phyloP scores from a whole-genome alignment of 2,329 filamentous ascomycete species.

The Corynespora cassiicola region DNA sequence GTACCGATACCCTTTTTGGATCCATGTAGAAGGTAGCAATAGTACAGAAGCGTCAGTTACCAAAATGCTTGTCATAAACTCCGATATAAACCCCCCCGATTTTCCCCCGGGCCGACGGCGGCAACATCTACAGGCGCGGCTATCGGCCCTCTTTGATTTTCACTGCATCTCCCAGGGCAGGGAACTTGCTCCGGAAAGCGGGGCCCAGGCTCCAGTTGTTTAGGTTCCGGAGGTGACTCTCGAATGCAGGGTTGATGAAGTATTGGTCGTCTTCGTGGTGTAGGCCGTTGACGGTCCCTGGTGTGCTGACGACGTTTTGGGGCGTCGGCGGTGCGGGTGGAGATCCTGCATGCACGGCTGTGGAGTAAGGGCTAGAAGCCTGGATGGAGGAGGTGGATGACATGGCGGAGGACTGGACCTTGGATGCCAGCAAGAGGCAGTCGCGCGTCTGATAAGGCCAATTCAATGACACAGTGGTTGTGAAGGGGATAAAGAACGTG shows the following conservation, averaged over 20 bases:
- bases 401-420: constrained; percentile 22
- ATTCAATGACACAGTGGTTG: constrained; percentile 75
- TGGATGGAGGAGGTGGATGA: constrained; percentile 30
- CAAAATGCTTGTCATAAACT: no score
- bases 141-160: constrained; percentile 39
- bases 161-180: constrained; percentile 53
- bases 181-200: constrained; percentile 71
- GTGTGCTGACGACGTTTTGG: constrained; percentile 22
- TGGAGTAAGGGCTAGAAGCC: constrained; percentile 35
- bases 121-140: constrained; percentile 11
- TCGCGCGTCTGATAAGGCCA: constrained; percentile 84
- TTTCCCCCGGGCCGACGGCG: not conserved
- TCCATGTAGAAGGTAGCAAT: no score
- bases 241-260: constrained; percentile 86
- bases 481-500: constrained; percentile 84
- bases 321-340: constrained; percentile 32
- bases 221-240: constrained; percentile 75
- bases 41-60: no score
- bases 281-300: constrained; percentile 16
- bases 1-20: no score
- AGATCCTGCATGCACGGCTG: constrained; percentile 35
- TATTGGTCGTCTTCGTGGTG: constrained; percentile 63
- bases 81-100: no score
- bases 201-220: constrained; percentile 84
- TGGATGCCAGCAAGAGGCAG: constrained; percentile 63